phyloP scores from a whole-genome alignment of 2,329 filamentous ascomycete genomes.

The Penicillium sp. region DNA sequence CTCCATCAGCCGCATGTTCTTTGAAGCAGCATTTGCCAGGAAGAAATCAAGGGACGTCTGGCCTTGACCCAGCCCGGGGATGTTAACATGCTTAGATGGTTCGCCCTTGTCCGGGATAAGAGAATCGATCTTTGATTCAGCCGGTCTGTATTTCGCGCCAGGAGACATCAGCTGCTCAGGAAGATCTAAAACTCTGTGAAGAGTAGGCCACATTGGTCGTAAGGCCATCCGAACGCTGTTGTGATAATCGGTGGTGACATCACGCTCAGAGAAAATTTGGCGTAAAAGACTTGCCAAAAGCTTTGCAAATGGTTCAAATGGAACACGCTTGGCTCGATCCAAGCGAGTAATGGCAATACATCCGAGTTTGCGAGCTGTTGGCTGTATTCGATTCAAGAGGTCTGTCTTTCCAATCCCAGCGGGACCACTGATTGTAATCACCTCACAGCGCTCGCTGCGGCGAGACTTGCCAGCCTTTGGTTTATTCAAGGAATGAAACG shows the following conservation, averaged over 20 bases:
- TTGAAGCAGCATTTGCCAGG: conserved; percentile 39
- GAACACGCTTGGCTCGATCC: conserved; percentile 58
- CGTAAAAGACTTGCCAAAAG: conserved; percentile 62
- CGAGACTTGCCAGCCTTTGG: conserved; percentile 50
- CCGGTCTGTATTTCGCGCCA: conserved; percentile 36
- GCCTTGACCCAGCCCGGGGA: conserved; percentile 38
- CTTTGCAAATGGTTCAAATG: conserved; percentile 61
- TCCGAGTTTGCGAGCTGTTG: conserved; percentile 56
- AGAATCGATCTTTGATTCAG: conserved; percentile 33
- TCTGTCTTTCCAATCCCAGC: conserved; percentile 62
- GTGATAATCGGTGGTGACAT: conserved; percentile 62
- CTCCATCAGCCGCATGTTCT: conserved; percentile 73
- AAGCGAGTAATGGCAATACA: conserved; percentile 63
- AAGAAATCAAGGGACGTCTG: conserved; percentile 41
- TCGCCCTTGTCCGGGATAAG: conserved; percentile 35
- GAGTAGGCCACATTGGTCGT: conserved; percentile 56
- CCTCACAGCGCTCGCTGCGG: conserved; percentile 57
- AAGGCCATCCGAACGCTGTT: conserved; percentile 56
- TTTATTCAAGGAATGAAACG: conserved; percentile 32
- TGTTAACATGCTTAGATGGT: conserved; percentile 29
- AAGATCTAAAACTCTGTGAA: conserved; percentile 59
- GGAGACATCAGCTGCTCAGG: conserved; percentile 63
- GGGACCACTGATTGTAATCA: conserved; percentile 57
- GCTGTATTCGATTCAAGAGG: conserved; percentile 58
- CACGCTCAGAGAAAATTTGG: conserved; percentile 64